Conservation (phyloP, 2,329 filamentous ascomycete species). For the Blastomyces parvus region DNA sequence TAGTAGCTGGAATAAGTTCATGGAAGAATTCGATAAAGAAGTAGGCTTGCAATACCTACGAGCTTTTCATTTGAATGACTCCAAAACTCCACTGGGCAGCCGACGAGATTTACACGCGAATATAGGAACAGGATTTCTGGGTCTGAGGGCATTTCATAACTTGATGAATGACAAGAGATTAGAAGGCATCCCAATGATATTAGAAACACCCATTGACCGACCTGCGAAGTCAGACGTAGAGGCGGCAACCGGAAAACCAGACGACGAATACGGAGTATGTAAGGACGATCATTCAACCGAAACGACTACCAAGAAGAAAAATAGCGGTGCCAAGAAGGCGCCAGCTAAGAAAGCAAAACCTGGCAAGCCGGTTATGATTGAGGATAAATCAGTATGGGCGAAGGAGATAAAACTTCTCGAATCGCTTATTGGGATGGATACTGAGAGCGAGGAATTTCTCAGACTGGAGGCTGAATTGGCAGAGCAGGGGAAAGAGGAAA, state of each 20-base stretch:
- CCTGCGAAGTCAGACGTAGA: conserved; percentile 37
- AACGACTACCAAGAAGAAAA: conserved; percentile 18
- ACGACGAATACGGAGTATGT: conserved; percentile 13
- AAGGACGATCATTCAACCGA: conserved; percentile 17
- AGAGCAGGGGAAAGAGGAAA: conserved; percentile 58
- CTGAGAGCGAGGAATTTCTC: conserved; percentile 62
- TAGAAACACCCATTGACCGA: conserved; percentile 88
- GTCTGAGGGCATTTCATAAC: conserved; percentile 80
- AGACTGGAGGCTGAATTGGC: conserved; percentile 56
- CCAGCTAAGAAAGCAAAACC: conserved; percentile 18
- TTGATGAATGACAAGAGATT: conserved; percentile 75
- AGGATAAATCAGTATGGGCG: conserved; percentile 81
- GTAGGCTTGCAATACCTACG: conserved; percentile 72
- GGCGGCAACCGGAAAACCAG: conserved; percentile 6
- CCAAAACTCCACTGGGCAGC: conserved; percentile 75
- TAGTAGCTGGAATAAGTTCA: conserved; percentile 60
- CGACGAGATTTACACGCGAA: conserved; percentile 88
- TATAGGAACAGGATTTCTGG: conserved; percentile 89
- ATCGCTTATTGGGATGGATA: conserved; percentile 73
- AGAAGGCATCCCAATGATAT: conserved; percentile 73
- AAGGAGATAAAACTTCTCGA: conserved; percentile 92
- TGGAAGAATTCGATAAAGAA: conserved; percentile 64
- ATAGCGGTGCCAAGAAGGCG: conserved; percentile 19
- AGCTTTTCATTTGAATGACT: conserved; percentile 89
- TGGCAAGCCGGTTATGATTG: conserved; percentile 38